Evolutionary conservation across 768 basidiomycete genomes (phyloP).

Genomic region (Pholiota conissans): DNA sequence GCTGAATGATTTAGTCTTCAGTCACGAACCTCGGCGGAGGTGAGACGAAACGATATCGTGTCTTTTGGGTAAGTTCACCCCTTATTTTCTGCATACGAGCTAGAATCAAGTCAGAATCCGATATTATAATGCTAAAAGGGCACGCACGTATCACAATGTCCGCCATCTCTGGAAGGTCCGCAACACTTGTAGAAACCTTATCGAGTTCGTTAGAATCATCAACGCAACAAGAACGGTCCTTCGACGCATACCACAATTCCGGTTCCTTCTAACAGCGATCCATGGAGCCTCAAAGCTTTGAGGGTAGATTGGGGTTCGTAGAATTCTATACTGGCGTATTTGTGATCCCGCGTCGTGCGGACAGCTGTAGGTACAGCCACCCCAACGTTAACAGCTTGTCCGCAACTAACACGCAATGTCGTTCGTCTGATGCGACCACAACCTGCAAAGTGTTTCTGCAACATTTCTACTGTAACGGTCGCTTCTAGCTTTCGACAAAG

Average conservation of each 20-base stretch:
- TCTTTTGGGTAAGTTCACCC: background rate
- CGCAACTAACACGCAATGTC: slow-evolving; percentile 42
- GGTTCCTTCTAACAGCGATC: slow-evolving; percentile 33
- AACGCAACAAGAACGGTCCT: background rate
- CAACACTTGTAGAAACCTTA: slow-evolving; percentile 38
- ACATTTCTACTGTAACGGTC: slow-evolving; percentile 24
- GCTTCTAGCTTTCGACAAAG: background rate
- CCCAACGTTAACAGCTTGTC: slow-evolving; percentile 32
- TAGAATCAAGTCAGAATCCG: background rate
- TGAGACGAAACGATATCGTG: background rate
- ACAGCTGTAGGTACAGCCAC: slow-evolving; percentile 18
- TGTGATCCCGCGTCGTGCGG: slow-evolving; percentile 33
- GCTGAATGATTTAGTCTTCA: no score
- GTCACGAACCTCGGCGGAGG: no score
- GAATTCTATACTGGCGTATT: slow-evolving; percentile 57
- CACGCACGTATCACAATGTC: slow-evolving; percentile 30
- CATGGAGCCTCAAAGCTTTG: slow-evolving; percentile 42
- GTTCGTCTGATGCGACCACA: slow-evolving; percentile 32
- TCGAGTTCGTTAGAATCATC: background rate
- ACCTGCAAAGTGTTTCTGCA: slow-evolving; percentile 32
- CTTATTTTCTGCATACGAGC: slow-evolving; percentile 8
- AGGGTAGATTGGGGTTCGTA: slow-evolving; percentile 30
- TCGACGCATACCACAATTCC: slow-evolving; percentile 39
- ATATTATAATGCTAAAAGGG: background rate
- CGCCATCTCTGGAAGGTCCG: slow-evolving; percentile 42